Evolutionary conservation across 2,329 filamentous ascomycete genomes (phyloP).

Genomic region (Tolypocladium amazonense): DNA sequence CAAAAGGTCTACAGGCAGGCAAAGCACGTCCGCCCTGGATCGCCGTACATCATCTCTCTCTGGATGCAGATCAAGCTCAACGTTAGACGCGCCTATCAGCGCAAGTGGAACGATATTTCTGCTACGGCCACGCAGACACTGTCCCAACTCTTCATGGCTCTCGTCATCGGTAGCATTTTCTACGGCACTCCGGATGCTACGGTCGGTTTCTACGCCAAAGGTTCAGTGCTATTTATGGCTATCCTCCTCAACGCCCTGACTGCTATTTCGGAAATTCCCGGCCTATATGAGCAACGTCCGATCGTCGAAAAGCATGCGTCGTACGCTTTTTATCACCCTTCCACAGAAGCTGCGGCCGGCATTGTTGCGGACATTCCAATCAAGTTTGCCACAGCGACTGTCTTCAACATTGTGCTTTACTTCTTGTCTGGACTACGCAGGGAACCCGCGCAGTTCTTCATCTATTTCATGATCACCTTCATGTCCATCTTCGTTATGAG

Average conservation of each 20-base stretch:
- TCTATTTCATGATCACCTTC: slow-evolving; percentile 64
- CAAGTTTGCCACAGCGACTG: slow-evolving; percentile 38
- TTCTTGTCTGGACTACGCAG: slow-evolving; percentile 44
- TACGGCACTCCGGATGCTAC: slow-evolving; percentile 39
- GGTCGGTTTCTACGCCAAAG: slow-evolving; percentile 40
- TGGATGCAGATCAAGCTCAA: slow-evolving; percentile 42
- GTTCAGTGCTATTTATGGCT: slow-evolving; percentile 49
- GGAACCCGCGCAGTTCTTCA: slow-evolving; percentile 59
- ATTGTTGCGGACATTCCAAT: slow-evolving; percentile 46
- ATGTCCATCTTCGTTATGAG: slow-evolving; percentile 61
- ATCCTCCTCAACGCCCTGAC: slow-evolving; percentile 48
- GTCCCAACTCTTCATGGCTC: slow-evolving; percentile 42
- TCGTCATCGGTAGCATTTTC: slow-evolving; percentile 53
- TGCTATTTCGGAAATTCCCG: slow-evolving; percentile 43
- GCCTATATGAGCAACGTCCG: slow-evolving; percentile 30
- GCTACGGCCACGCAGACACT: slow-evolving; percentile 33
- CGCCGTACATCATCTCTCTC: slow-evolving; percentile 46
- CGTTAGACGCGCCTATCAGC: slow-evolving; percentile 39
- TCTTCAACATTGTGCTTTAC: slow-evolving; percentile 48
- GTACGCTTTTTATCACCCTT: slow-evolving; percentile 41
- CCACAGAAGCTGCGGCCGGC: slow-evolving; percentile 42
- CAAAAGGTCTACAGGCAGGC: slow-evolving; percentile 40
- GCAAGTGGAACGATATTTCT: slow-evolving; percentile 40
- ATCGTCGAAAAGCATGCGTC: slow-evolving; percentile 39
- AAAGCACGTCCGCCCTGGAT: slow-evolving; percentile 40